Evolutionary conservation across 352 stramenopile species (phyloP), one percentile per base, ranked within the genome.

Genomic region (Peronosclerospora sorghi): DNA sequence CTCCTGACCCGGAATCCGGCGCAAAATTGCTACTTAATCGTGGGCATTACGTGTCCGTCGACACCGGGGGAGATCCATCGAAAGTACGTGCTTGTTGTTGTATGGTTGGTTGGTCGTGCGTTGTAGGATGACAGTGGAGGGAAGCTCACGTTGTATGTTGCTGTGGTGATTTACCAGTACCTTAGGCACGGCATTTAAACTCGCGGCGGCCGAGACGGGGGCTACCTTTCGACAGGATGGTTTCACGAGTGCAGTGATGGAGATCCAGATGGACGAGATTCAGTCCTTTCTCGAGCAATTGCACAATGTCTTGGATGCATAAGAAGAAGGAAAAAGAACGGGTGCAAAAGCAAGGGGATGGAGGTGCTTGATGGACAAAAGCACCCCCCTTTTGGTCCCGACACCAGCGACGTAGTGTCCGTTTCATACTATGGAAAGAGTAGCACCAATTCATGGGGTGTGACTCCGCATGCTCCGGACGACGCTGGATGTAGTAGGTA

Each of bases 211-310:
- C 8, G 87, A 96, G 35, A 97, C 96, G 27, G 83, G 88, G 32
- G 87, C 84, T 12, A 87, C 83, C 39, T 97, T 96, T 62, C 65
- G 73, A 34, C 94, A 98, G 58, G 91, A 98, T 56, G 90, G 91
- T 43, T 98, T 98, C 59, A 91, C 96, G 45, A 96, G 81, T 40
- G 90, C 95, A 28, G 90, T 97, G 3, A 94, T 98, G 47, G 90
- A 98, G 70, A 95, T 98, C 36, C 74, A 86, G 45, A 92, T 81
- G 38, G 77, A 93, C 36, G 83, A 97, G 63, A 95, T 97, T 42
- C 86, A 97, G 54, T 89, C 88, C 56, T 98, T 98, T 62, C 78
- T 97, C 52, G 93, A 98, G 63, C 87, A 96, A 47, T 63, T 98
- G 6, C 88, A 97, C 72, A 97, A 90, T 51, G 70, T 89, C 15